Conservation (phyloP, 345 rosid genomes). For the Arabidopsis suecica region DNA sequence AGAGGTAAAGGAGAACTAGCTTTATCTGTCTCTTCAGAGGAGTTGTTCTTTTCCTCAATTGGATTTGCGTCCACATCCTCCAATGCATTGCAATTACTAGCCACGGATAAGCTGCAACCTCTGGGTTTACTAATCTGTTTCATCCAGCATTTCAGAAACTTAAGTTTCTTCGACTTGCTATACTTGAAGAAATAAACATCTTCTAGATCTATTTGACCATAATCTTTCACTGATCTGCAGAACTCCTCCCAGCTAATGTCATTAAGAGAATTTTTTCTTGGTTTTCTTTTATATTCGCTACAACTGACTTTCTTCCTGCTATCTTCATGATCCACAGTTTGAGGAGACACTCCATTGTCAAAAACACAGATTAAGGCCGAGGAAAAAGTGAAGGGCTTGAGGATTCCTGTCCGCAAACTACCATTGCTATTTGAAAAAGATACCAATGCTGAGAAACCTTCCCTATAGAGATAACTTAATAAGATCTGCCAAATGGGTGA, state of each 20-base stretch:
- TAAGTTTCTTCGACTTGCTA: conserved; percentile 69
- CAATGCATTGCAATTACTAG: conserved; percentile 40
- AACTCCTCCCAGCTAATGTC: conserved; percentile 67
- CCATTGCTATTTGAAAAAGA: conserved; percentile 61
- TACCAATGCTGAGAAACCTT: conserved; percentile 68
- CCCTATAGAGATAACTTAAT: conserved; percentile 71
- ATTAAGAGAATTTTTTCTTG: conserved; percentile 46
- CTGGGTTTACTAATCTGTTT: conserved; percentile 67
- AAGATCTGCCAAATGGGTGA: conserved; percentile 77
- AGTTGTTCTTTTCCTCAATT: conserved; percentile 44
- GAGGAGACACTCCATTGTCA: conserved; percentile 42
- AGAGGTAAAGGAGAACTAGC: conserved; percentile 57
- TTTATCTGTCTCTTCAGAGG: conserved; percentile 59
- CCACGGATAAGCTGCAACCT: conserved; percentile 42
- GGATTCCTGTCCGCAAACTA: conserved; percentile 54
- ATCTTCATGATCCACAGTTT: conserved; percentile 35
- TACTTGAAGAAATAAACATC: conserved; percentile 60
- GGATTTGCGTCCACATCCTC: conserved; percentile 49
- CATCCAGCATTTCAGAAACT: conserved; percentile 93
- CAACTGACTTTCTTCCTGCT: conserved; percentile 26
- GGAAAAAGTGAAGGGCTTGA: conserved; percentile 79
- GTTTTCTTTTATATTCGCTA: conserved; percentile 47
- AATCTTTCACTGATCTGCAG: conserved; percentile 58
- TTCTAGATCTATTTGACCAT: conserved; percentile 61
- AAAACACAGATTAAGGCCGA: conserved; percentile 60